phyloP scores from a whole-genome alignment of 768 basidiomycete genomes.

The Lactarius hatsudake region DNA sequence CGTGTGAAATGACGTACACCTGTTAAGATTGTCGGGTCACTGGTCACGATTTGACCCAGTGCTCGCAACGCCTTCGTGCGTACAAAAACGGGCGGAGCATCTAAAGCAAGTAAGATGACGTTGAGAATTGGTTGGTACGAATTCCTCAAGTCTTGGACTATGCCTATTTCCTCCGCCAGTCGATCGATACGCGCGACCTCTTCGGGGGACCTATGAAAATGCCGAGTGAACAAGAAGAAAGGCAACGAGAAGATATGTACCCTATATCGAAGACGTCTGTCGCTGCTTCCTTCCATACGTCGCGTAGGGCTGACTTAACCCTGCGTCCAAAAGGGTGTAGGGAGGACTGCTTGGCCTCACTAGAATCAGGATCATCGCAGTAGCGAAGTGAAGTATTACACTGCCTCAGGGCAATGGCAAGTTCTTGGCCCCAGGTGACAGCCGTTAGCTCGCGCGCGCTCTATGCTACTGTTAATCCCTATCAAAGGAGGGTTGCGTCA shows the following conservation, averaged over 20 bases:
- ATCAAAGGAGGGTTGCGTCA: not conserved
- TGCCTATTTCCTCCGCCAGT: constrained; percentile 72
- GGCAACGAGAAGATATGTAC: constrained; percentile 41
- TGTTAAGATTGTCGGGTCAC: constrained; percentile 80
- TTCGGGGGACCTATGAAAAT: constrained; percentile 56
- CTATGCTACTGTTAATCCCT: constrained; percentile 39
- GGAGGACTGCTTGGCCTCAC: constrained; percentile 32
- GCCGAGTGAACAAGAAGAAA: not conserved
- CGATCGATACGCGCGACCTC: constrained; percentile 66
- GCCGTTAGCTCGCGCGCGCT: constrained; percentile 81
- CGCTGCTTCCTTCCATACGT: constrained; percentile 68
- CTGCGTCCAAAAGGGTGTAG: constrained; percentile 51
- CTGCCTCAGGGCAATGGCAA: constrained; percentile 66
- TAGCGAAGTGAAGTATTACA: constrained; percentile 50
- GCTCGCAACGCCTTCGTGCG: constrained; percentile 92
- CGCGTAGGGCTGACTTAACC: constrained; percentile 61
- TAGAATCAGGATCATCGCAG: constrained; percentile 33
- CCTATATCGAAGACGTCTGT: constrained; percentile 80
- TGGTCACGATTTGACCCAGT: constrained; percentile 83
- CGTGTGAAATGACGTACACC: constrained; percentile 46
- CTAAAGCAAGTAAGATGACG: constrained; percentile 73
- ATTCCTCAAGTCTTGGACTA: constrained; percentile 67
- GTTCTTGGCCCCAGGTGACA: constrained; percentile 78
- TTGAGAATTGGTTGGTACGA: constrained; percentile 84
- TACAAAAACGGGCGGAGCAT: constrained; percentile 86